These are phyloP conservation scores for Paradendryphiella salina DNA, from an alignment of 2,329 filamentous ascomycete genomes.

Conservation along the genomic window DNA sequence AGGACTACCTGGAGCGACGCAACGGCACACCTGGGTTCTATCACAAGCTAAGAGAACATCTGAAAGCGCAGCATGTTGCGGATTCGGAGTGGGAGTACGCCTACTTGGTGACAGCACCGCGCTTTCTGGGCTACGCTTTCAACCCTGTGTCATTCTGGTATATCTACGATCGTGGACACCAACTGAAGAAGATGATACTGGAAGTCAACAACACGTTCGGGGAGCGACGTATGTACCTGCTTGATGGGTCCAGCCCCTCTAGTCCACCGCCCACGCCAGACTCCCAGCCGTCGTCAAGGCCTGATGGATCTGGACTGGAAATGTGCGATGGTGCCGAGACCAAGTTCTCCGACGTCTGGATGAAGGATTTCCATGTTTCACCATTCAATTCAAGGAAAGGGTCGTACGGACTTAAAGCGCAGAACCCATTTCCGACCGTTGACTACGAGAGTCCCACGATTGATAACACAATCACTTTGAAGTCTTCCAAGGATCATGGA, in stretches of 20 bases:
- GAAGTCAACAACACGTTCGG: slow-evolving; percentile 80
- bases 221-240: slow-evolving; percentile 68
- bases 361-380: slow-evolving; percentile 76
- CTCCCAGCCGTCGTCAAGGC: slow-evolving; percentile 7
- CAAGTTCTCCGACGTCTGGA: slow-evolving; percentile 58
- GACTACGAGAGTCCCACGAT: slow-evolving; percentile 48
- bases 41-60: slow-evolving; percentile 64
- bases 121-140: slow-evolving; percentile 70
- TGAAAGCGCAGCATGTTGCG: slow-evolving; percentile 62
- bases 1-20: slow-evolving; percentile 65
- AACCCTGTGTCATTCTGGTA: slow-evolving; percentile 82
- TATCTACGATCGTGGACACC: slow-evolving; percentile 63
- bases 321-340: slow-evolving; percentile 14
- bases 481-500: slow-evolving; percentile 61
- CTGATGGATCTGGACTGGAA: slow-evolving; percentile 8
- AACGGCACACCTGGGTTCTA: slow-evolving; percentile 58
- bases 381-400: slow-evolving; percentile 67
- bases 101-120: slow-evolving; percentile 71
- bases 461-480: slow-evolving; percentile 63
- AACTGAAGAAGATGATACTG: slow-evolving; percentile 66
- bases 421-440: slow-evolving; percentile 49
- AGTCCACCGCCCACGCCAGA: slow-evolving; percentile 30
- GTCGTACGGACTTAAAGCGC: slow-evolving; percentile 52
- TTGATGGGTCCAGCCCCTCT: slow-evolving; percentile 49
- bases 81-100: slow-evolving; percentile 65